Base-by-base conservation (phyloP, 768 basidiomycete genomes). In the Rhizopogon rudus region DNA sequence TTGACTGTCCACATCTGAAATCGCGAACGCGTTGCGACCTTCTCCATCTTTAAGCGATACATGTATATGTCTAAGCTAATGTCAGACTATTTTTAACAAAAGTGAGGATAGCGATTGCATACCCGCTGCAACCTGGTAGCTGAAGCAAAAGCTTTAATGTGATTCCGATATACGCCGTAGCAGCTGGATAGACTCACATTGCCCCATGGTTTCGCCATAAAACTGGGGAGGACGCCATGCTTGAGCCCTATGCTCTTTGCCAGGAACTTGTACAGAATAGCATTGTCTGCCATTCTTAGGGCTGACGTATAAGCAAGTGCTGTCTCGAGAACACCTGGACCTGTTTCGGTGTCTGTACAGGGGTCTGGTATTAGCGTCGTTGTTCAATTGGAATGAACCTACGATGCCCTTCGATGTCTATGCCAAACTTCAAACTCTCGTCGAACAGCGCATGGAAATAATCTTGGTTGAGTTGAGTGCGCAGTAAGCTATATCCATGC, bases 131-230 rank as follows among this genome's bases (percentile, higher is more conserved):
- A 3, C 97, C 97, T 37, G 97, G 95, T 60, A 98, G 81, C 90
- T 97, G 61, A 40, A 9, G 8, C 40, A 10, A 35, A 28, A 54
- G 31, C 56, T 13, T 59, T 37, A 50, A 40, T 52, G 25, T 44
- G 33, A 52, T 31, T 7, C 31, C 55, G 43, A 64, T 35, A 46
- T 46, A 28, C 35, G 17, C 35, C 40, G 41, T 16, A 53, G 5
- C 31, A 5, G 40, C 29, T 22, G 2, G 46, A 54, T 7, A 35
- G 12, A 75, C 87, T 65, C 65, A 94, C 93, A 64, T 92, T 86
- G 33, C 86, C 87, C 90, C 92, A 97, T 25, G 95, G 95, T 64
- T 98, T 98, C 0, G 95, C 94, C 96, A 98, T 98, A 72, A 99
- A 99, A 57, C 92, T 96, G 1, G 97, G 96, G 40, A 93, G 81